Percentiles rank a stretch among this genome's conserved stretches.
phyloP scores from a whole-genome alignment of 1,284 basidiomycete species.

The Tetrapyrgos nigripes region DNA sequence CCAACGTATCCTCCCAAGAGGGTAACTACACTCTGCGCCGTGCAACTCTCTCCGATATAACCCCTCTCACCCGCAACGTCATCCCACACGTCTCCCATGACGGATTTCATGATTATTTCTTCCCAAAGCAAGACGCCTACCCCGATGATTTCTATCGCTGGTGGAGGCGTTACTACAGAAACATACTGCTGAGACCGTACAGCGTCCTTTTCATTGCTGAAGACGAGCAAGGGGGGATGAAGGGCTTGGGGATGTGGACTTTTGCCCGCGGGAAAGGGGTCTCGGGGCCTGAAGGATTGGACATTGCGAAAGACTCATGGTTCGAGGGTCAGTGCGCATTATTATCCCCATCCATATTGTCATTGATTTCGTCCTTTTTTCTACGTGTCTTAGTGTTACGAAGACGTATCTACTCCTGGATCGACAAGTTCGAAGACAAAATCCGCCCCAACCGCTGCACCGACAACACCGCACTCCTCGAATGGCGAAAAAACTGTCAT shows the following conservation, averaged over 20 bases:
- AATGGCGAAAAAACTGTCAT: not conserved
- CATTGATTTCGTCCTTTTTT: too few species aligned
- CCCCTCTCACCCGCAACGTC: not conserved
- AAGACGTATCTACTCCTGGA: not conserved
- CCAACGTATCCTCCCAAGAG: too few species aligned
- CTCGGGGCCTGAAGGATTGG: not conserved
- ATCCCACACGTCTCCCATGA: slow-evolving; percentile 2
- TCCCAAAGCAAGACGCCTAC: not conserved
- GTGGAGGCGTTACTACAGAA: not conserved
- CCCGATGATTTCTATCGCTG: not conserved
- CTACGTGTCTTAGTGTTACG: too few species aligned
- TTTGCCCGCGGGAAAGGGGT: not conserved
- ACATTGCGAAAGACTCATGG: slow-evolving; percentile 3
- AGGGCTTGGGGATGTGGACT: slow-evolving; percentile 1
- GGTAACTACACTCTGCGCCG: not conserved
- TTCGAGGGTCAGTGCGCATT: not conserved
- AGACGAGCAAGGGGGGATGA: not conserved
- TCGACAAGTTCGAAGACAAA: not conserved
- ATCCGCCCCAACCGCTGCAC: slow-evolving; percentile 1
- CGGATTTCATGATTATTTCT: slow-evolving; percentile 5
- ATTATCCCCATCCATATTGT: too few species aligned
- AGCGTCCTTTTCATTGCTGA: not conserved
- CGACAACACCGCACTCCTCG: not conserved
- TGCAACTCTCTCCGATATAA: slow-evolving; percentile 4
- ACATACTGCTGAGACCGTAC: not conserved